Conservation (phyloP, 1,284 basidiomycete genomes). For the Leucoagaricus sp. region DNA sequence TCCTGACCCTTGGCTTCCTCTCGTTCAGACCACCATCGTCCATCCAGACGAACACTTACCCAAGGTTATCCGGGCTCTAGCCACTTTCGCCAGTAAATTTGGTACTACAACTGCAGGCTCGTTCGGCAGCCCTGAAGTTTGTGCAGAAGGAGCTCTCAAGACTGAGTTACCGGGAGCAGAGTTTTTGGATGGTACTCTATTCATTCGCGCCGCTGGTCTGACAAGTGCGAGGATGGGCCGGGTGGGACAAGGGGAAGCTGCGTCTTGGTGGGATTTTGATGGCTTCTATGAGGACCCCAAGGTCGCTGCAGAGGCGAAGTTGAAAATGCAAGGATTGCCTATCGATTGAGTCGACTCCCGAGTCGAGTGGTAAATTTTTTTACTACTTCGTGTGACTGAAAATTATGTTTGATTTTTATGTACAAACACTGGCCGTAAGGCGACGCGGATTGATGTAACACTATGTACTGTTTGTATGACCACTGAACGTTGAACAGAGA, state of each 20-base stretch:
- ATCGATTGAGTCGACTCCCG: neutral
- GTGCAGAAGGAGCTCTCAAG: constrained; percentile 23
- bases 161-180: constrained; percentile 43
- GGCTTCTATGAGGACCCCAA: constrained; percentile 19
- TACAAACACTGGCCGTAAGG: too few species aligned
- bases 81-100: constrained; percentile 50
- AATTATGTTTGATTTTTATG: too few species aligned
- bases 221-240: constrained; percentile 51
- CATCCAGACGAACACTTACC: constrained; percentile 66
- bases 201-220: constrained; percentile 53
- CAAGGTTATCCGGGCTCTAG: constrained; percentile 57
- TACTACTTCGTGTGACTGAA: too few species aligned
- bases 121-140: constrained; percentile 9
- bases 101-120: constrained; percentile 15
- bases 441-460: too few species aligned
- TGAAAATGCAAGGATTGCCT: neutral
- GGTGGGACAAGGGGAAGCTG: constrained; percentile 47
- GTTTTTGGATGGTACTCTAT: constrained; percentile 59
- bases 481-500: too few species aligned
- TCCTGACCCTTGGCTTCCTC: constrained; percentile 57
- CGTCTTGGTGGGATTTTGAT: constrained; percentile 24
- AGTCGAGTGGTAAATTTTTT: neutral
- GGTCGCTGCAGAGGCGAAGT: neutral
- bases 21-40: constrained; percentile 48
- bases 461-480: too few species aligned